Evolutionary conservation across 176 grass and related monocot species (phyloP).

Genomic region (Carex parvula): DNA sequence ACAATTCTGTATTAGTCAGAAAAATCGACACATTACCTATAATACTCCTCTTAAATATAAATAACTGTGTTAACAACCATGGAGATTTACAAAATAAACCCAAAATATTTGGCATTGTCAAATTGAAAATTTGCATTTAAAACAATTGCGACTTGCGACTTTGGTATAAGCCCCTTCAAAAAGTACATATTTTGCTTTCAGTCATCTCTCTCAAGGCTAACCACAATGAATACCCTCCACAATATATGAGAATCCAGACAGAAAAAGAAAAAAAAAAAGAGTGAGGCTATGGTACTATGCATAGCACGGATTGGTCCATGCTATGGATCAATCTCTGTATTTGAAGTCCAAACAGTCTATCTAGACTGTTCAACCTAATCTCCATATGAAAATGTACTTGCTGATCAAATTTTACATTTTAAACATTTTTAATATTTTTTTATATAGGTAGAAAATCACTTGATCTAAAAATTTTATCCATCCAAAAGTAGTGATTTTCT

Average conservation of each 20-base stretch:
- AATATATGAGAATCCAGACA: neutral
- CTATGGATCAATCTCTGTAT: no score
- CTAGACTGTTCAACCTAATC: no score
- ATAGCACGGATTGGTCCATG: no score
- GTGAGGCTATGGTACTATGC: no score
- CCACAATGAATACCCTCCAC: neutral
- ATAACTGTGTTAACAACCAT: neutral
- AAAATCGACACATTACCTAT: neutral
- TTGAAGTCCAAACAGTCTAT: no score
- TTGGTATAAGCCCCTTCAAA: neutral
- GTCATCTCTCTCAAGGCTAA: neutral
- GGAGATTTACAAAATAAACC: slow-evolving; percentile 11
- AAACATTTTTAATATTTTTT: no score
- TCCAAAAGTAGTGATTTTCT: no score
- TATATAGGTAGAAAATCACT: no score
- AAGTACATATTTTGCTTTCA: neutral
- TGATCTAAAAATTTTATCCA: no score
- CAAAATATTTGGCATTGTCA: slow-evolving; percentile 4
- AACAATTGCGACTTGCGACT: neutral
- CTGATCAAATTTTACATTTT: no score
- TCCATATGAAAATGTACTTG: no score
- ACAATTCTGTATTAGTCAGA: neutral
- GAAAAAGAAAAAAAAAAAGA: neutral
- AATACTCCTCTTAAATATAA: slow-evolving; percentile 30
- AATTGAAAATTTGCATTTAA: neutral